A percentile compares a stretch with the other conserved stretches of the same genome.
Evolutionary conservation across 106 monocot species (phyloP).

Genomic region (Acorus calamus): DNA sequence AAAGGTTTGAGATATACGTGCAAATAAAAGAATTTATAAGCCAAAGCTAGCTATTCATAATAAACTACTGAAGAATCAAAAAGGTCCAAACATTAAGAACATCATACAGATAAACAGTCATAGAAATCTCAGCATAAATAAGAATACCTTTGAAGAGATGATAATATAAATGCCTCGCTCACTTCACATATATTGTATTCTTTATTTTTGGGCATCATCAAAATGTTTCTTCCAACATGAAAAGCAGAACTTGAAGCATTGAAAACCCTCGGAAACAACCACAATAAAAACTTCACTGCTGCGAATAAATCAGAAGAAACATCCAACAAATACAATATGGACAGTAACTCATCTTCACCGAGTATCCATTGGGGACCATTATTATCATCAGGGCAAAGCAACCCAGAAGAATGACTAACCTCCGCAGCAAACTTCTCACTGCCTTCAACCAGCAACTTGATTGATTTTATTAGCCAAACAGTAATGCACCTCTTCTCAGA

Average conservation of each 20-base stretch:
- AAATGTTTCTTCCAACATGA: slow-evolving; percentile 50
- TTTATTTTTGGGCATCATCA: slow-evolving; percentile 42
- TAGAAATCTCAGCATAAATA: background rate
- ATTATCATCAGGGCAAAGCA: slow-evolving; percentile 49
- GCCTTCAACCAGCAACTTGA: slow-evolving; percentile 57
- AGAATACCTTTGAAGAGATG: slow-evolving; percentile 71
- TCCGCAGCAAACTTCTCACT: slow-evolving; percentile 49
- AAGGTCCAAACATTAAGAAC: too few relatives aligned
- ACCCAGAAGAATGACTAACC: slow-evolving; percentile 19
- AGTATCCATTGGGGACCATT: slow-evolving; percentile 53
- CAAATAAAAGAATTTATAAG: too few relatives aligned
- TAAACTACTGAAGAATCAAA: too few relatives aligned
- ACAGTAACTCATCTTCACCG: slow-evolving; percentile 67
- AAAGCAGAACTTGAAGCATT: slow-evolving; percentile 23
- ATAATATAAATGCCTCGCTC: slow-evolving; percentile 67
- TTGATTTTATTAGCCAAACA: slow-evolving; percentile 59
- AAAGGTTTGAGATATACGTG: too few relatives aligned
- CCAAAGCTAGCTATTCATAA: too few relatives aligned
- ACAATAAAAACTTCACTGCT: slow-evolving; percentile 60
- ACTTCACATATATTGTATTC: slow-evolving; percentile 44
- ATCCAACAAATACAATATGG: slow-evolving; percentile 75
- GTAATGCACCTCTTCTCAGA: slow-evolving; percentile 74
- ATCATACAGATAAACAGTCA: too few relatives aligned
- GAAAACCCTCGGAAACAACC: slow-evolving; percentile 56
- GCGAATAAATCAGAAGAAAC: slow-evolving; percentile 64